A percentile compares a stretch with the other conserved stretches of the same genome.
phyloP scores from a whole-genome alignment of 129 eudicot species.

The Tagetes erecta region DNA sequence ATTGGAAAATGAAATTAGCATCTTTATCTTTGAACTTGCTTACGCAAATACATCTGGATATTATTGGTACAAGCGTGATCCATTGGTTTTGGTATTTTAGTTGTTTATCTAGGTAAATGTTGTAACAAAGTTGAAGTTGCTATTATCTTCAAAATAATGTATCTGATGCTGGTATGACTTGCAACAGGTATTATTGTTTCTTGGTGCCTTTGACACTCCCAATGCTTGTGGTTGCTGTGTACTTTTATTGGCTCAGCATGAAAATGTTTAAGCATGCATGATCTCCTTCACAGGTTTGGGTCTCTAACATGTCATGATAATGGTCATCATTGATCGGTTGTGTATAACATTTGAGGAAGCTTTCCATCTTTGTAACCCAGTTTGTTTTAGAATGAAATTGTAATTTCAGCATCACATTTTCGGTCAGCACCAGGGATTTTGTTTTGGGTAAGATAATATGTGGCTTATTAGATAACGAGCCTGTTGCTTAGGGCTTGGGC shows the following conservation, averaged over 20 bases:
- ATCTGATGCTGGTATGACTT: constrained; percentile 6
- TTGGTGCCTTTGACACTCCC: constrained; percentile 81
- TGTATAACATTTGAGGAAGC: neutral
- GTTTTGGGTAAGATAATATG: neutral
- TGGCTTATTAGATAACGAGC: neutral
- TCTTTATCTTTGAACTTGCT: neutral
- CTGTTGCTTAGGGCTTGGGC: neutral
- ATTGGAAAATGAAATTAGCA: neutral
- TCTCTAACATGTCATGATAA: neutral
- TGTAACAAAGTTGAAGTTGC: neutral
- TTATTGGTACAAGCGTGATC: neutral
- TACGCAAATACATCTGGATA: neutral
- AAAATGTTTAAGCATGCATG: constrained; percentile 90
- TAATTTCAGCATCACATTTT: neutral
- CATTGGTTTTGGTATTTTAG: neutral
- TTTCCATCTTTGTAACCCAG: neutral
- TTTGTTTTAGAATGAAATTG: neutral
- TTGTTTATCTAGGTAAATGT: neutral
- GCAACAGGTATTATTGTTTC: constrained; percentile 79
- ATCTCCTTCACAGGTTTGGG: constrained; percentile 13
- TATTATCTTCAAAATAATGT: neutral
- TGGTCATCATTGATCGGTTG: neutral
- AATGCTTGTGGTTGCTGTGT: constrained; percentile 64
- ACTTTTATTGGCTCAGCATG: constrained; percentile 92
- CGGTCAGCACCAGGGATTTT: neutral